These are phyloP conservation scores for Boletus fagicola DNA, from an alignment of 768 basidiomycete genomes.

Conservation along the genomic window DNA sequence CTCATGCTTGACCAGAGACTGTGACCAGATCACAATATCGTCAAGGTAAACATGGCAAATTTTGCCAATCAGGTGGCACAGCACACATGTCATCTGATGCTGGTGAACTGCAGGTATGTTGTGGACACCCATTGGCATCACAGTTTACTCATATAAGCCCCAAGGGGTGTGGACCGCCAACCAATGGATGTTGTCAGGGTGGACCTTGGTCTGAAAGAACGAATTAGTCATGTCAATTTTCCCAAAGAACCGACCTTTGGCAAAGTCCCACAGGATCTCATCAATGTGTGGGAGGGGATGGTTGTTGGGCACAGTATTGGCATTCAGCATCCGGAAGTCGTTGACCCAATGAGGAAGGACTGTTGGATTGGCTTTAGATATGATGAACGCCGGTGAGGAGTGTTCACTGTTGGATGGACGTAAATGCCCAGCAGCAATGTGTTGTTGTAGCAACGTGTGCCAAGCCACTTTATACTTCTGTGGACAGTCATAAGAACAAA, in stretches of 20 bases:
- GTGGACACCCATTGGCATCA: constrained; percentile 9
- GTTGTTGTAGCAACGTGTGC: too few relatives aligned
- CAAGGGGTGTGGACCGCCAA: constrained; percentile 40
- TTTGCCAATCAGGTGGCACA: constrained; percentile 15
- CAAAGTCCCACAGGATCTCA: constrained; percentile 25
- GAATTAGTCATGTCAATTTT: constrained; percentile 43
- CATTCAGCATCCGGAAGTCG: constrained; percentile 28
- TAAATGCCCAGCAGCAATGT: too few relatives aligned
- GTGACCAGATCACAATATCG: constrained; percentile 33
- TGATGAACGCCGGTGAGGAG: constrained; percentile 12
- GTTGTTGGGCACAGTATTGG: constrained; percentile 19
- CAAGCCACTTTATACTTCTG: too few relatives aligned
- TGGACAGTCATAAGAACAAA: too few relatives aligned
- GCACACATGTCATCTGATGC: constrained; percentile 6
- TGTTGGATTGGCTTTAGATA: constrained; percentile 32
- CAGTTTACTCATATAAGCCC: constrained; percentile 39
- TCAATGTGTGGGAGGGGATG: constrained; percentile 18
- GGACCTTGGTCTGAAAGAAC: constrained; percentile 37
- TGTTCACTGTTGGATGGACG: too few relatives aligned
- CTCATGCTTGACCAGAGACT: too few relatives aligned
- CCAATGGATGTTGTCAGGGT: constrained; percentile 29
- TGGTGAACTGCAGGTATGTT: constrained; percentile 26
- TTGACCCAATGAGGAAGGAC: constrained; percentile 30
- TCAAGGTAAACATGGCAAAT: constrained; percentile 16
- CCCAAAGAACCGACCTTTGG: constrained; percentile 33